phyloP scores from a whole-genome alignment of 2,329 filamentous ascomycete species.

The Sporothrix pseudoabietina region DNA sequence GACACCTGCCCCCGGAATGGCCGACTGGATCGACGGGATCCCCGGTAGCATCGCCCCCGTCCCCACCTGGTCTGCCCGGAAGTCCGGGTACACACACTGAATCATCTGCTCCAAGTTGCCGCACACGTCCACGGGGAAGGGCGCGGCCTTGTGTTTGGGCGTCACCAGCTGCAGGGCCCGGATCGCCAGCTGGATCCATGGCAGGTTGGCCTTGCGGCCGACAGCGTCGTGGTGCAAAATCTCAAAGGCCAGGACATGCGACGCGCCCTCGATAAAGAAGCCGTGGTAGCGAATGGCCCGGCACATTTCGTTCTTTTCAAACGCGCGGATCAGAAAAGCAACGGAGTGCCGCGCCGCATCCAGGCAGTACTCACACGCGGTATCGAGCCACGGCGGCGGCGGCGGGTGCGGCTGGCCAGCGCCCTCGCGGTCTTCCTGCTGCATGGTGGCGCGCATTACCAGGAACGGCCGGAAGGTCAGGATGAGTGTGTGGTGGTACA shows the following conservation, averaged over 20 bases:
- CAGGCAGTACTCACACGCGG: constrained; percentile 33
- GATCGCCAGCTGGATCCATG: constrained; percentile 32
- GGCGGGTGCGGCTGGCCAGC: constrained; percentile 24
- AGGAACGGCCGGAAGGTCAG: constrained; percentile 34
- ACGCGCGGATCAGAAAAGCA: constrained; percentile 28
- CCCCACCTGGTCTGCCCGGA: constrained; percentile 27
- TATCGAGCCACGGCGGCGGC: constrained; percentile 33
- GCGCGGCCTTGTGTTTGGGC: not conserved
- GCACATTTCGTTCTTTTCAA: constrained; percentile 32
- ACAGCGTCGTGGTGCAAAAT: constrained; percentile 26
- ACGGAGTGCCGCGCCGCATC: constrained; percentile 33
- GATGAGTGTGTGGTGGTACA: constrained; percentile 35
- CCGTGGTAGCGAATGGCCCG: constrained; percentile 31
- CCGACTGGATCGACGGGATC: constrained; percentile 10
- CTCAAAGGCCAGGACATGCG: constrained; percentile 31
- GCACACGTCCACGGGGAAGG: constrained; percentile 26
- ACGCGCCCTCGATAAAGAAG: constrained; percentile 35
- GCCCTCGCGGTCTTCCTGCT: constrained; percentile 26
- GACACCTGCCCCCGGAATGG: not conserved
- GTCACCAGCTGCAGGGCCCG: constrained; percentile 29
- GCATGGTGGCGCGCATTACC: constrained; percentile 33
- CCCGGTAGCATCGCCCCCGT: constrained; percentile 2
- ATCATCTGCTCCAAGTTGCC: constrained; percentile 33
- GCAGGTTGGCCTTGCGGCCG: constrained; percentile 28
- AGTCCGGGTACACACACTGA: constrained; percentile 34